These are phyloP conservation scores for Discostella stelligera DNA, from an alignment of 352 stramenopile species.

Conservation along the genomic window DNA sequence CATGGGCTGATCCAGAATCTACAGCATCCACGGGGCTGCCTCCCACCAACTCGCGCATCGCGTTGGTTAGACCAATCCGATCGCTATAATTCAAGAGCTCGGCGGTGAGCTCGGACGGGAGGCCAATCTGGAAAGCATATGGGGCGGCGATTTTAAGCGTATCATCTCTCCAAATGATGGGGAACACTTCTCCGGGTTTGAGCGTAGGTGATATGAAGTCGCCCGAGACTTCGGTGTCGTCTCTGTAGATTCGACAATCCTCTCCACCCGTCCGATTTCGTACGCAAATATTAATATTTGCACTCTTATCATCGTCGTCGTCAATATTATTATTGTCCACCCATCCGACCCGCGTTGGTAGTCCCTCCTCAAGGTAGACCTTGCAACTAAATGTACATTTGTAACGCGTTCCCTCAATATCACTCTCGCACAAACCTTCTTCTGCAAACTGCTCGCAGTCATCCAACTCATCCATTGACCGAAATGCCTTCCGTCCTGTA, in stretches of 20 bases:
- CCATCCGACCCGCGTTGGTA: slow-evolving; percentile 1
- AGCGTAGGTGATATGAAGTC: slow-evolving; percentile 41
- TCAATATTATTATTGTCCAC: slow-evolving; percentile 1
- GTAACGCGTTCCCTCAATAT: slow-evolving; percentile 18
- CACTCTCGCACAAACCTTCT: slow-evolving; percentile 28
- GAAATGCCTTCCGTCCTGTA: slow-evolving; percentile 31
- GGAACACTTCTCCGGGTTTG: slow-evolving; percentile 36
- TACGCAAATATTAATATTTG: slow-evolving; percentile 20
- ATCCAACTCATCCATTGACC: slow-evolving; percentile 23
- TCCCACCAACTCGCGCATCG: slow-evolving; percentile 27
- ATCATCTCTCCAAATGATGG: slow-evolving; percentile 36
- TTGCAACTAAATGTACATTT: slow-evolving; percentile 34
- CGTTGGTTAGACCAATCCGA: slow-evolving; percentile 38
- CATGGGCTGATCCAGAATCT: slow-evolving; percentile 6
- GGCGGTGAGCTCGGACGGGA: slow-evolving; percentile 42
- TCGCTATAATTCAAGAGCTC: slow-evolving; percentile 45
- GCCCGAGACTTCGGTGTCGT: slow-evolving; percentile 18
- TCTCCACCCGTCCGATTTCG: slow-evolving; percentile 33
- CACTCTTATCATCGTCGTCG: neutral
- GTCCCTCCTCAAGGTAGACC: slow-evolving; percentile 47
- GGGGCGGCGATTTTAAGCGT: slow-evolving; percentile 6
- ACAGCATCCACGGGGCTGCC: slow-evolving; percentile 17
- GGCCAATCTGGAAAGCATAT: slow-evolving; percentile 50
- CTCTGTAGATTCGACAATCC: slow-evolving; percentile 25
- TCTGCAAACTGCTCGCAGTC: slow-evolving; percentile 23